Base-by-base conservation (phyloP, 176 grass and related monocot genomes). In the Stipa capillata region DNA sequence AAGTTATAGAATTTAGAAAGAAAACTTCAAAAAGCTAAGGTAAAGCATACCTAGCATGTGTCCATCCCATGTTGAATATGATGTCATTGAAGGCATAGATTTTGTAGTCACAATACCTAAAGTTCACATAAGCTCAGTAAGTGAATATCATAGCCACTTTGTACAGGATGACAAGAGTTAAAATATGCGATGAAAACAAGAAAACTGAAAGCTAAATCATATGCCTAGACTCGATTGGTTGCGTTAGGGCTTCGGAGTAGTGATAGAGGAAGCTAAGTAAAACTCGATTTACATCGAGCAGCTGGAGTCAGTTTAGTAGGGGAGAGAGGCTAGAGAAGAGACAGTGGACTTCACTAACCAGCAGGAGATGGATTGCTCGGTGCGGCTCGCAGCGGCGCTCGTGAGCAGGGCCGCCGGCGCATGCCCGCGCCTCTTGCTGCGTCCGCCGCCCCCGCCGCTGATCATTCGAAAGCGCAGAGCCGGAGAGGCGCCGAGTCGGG, bases 31-130 rank as follows among this genome's bases (percentile, higher is more conserved):
- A 48, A 82, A 72, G 24, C 21, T 61, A 39, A 54, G n/a, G 51
- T 33, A 72, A 45, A 39, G 5, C 73, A 79, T 90, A 98, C 90
- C 95, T 87, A 58, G 87, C 84, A 87, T 98, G 78, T 31, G 52
- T 75, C 56, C 59, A 69, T 76, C 95, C 95, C 43, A 94, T 64
- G 77, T 72, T 88, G 78, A 87, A 94, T 59, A 94, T 50, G 42
- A 51, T 21, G 13, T 87, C 67, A 33, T 89, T 98, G 74, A 94
- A 94, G 47, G 59, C 36, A 87, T 93, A 91, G 47, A 98, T 89
- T 79, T 98, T 98, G 81, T 54, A 80, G 54, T 94, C 92, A 76
- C 87, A 91, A 31, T 93, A 94, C 92, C 96, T 98, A 54, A 57
- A 73, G 49, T 70, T 78, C 36, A 17, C 31, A 63, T 6, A 47